Base-by-base conservation (phyloP, 106 monocot genomes). In the Acorus calamus region DNA sequence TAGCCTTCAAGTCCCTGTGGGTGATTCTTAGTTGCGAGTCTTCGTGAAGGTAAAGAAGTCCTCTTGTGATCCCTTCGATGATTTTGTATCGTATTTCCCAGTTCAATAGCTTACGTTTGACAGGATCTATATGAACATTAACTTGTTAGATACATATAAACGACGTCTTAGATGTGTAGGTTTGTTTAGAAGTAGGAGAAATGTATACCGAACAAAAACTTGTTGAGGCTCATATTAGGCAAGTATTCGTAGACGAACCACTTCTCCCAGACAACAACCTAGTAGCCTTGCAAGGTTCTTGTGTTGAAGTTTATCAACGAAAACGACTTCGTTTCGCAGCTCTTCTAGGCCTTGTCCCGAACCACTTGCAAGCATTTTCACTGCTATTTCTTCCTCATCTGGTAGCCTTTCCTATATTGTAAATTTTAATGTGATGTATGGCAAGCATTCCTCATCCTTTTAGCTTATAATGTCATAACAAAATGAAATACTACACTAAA, bases 31-130 rank as follows among this genome's bases (percentile, higher is more conserved):
- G 55, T n/a, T 59, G 65, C 6, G 77, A 77, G 14, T 77, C 77
- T 66, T 77, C 71, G 48, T 77, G 77, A 9, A 77, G 77, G 52
- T 77, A 77, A 2, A 53, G 76, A 51, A 77, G 51, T 9, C 70
- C 76, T 47, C 53, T 58, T 12, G 59, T 70, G 60, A 66, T 72
- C 51, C 77, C 77, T 55, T 7, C 46, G 3, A 77, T 63, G 14
- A 72, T 72, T 46, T 56, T 67, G 51, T 14, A 62, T 9, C 78
- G 61, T 44, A 3, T 66, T 49, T 11, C n/a, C n/a, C n/a, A n/a
- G n/a, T n/a, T n/a, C n/a, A n/a, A n/a, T n/a, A n/a, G n/a, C n/a
- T n/a, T n/a, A n/a, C n/a, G n/a, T n/a, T n/a, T n/a, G n/a, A n/a
- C n/a, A n/a, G n/a, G n/a, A n/a, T n/a, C n/a, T n/a, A n/a, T n/a